phyloP scores from a whole-genome alignment of 805 yeast species.

The Teunomyces panamensis region DNA sequence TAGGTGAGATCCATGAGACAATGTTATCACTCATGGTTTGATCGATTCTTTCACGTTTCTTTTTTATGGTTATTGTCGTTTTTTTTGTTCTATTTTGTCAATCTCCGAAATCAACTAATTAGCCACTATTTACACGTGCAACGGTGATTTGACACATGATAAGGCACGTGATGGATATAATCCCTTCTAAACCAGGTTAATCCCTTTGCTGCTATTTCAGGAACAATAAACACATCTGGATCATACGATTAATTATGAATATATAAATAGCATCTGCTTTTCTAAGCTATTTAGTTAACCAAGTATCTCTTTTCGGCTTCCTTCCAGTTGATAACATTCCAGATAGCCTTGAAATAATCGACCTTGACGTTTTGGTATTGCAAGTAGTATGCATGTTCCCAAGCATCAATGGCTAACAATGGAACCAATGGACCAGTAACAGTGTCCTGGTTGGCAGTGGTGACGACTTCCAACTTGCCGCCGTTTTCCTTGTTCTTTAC shows the following conservation, averaged over 20 bases:
- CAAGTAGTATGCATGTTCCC: conserved; percentile 96
- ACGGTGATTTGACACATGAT: not conserved
- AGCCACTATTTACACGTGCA: no score
- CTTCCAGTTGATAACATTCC: conserved; percentile 94
- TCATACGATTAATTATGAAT: not conserved
- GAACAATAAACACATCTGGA: not conserved
- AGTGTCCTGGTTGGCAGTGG: conserved; percentile 85
- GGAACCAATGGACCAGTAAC: conserved; percentile 69
- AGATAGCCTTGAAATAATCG: conserved; percentile 89
- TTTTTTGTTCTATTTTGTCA: no score
- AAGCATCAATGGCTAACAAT: conserved; percentile 85
- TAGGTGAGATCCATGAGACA: not conserved
- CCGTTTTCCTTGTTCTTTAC: conserved; percentile 71
- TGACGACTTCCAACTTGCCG: conserved; percentile 74
- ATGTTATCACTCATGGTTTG: not conserved
- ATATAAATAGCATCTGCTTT: not conserved
- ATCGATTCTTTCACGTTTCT: not conserved
- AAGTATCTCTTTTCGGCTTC: conserved; percentile 74
- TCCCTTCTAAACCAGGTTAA: no score
- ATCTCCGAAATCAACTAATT: no score
- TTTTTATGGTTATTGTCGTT: no score
- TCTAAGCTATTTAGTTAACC: conserved; percentile 6
- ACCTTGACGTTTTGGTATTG: conserved; percentile 90
- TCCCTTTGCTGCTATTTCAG: no score
- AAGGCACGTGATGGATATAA: not conserved